Evolutionary conservation across 495 filamentous ascomycete genomes (phyloP), one percentile per base, ranked within the genome.

Genomic region (Penicillium manginii): DNA sequence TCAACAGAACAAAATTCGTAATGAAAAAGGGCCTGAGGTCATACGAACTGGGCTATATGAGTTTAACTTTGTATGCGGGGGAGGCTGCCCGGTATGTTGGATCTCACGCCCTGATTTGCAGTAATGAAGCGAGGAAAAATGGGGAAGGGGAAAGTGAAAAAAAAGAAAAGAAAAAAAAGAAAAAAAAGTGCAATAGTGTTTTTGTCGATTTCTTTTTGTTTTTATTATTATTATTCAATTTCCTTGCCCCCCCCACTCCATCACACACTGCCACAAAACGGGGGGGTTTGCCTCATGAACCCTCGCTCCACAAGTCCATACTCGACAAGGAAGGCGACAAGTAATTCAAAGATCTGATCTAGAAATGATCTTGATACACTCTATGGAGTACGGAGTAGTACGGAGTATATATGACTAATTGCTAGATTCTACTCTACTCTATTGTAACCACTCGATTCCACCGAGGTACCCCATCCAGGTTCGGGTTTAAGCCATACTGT

Each of bases 1-100:
- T 31, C 55, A n/a, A 55, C 42, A 51, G 23, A 65, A 56, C 48
- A 11, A 19, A 55, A 62, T 60, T 33, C 11, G 55, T 62, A 54
- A 67, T 62, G 54, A 46, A 64, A 61, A 59, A n/a, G n/a, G n/a
- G 22, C 55, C 57, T 58, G 63, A 66, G 57, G 60, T 63, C 60
- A 62, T 66, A 55, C 59, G 52, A 61, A 59, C 35, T 22, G 4
- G 21, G 18, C 32, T 29, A 22, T 53, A 59, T 62, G 52, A 48
- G 54, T 57, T 63, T 70, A 62, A 63, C 63, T 69, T 66, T 63
- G n/a, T 57, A 73, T 73, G 69, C 69, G 71, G 71, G 70, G 68
- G 60, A 68, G 55, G 64, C 63, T 67, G 70, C 71, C 71, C 68
- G 68, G 67, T 63, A 64, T 65, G 63, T 63, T 63, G 62, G 50